Evolutionary conservation across 345 rosid genomes (phyloP).

Genomic region (Streptanthus diversifolius): DNA sequence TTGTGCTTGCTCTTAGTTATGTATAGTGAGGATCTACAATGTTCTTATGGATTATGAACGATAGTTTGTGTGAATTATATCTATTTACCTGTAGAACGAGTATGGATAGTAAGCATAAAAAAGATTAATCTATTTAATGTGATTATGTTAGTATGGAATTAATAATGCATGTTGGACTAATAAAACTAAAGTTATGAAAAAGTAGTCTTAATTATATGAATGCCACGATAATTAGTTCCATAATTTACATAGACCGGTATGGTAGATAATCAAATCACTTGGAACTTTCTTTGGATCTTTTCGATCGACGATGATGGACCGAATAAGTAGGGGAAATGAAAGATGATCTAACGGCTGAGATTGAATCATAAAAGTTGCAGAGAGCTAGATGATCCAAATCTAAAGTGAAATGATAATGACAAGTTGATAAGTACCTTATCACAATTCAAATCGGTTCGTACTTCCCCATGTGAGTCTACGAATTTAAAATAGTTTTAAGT

Average conservation of each 20-base stretch:
- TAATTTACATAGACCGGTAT: neutral
- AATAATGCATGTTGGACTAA: no score
- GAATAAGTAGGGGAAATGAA: neutral
- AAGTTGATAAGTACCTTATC: neutral
- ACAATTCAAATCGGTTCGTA: neutral
- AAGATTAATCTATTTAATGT: no score
- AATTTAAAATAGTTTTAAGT: neutral
- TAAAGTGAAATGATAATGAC: neutral
- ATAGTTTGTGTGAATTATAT: neutral
- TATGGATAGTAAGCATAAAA: no score
- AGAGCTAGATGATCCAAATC: neutral
- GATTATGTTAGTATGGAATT: no score
- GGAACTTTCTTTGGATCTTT: neutral
- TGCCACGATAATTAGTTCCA: no score
- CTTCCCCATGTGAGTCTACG: no score
- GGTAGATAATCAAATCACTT: neutral
- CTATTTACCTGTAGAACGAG: no score
- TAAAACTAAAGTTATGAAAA: no score
- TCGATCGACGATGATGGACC: neutral
- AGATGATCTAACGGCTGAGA: slow-evolving; percentile 19
- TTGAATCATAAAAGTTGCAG: neutral
- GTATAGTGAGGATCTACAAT: neutral
- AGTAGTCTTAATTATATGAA: neutral
- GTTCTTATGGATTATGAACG: neutral
- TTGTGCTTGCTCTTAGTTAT: neutral